Evolutionary conservation across 768 basidiomycete genomes (phyloP), one percentile per base, ranked within the genome.

Genomic region (Tephrocybe sp.): DNA sequence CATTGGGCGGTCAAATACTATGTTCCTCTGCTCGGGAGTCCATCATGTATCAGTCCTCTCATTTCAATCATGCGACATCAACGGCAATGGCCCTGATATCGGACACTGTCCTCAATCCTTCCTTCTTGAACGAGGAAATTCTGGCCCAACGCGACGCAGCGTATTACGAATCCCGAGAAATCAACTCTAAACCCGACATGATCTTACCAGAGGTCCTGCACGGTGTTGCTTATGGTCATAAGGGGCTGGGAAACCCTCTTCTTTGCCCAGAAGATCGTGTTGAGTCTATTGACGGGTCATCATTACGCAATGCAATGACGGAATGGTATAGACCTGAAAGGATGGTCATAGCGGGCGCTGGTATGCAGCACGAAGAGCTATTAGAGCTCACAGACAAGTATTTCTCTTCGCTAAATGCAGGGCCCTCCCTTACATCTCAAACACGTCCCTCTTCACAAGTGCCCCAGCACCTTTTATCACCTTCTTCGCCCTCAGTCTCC

Each of bases 1-100:
- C 78, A 3, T 77, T 96, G 27, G 95, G 96, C 32, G 92, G 93
- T 13, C 92, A 96, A 70, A 93, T 98, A 51, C 77, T 88, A 68
- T 93, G 89, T 62, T 86, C 92, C 15, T 90, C 92, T 15, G 87
- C 92, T 2, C 79, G 97, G 38, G 97, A 99, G 66, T 82, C 92
- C 18, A 93, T 98, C 63, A 92, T 97, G 89, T 99, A 98, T 65
- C 97, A 98, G 69, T 96, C 96, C 9, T 92, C 93, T 31, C 89
- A 96, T 65, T 95, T 94, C 62, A 84, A 92, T 57, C 74, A 83
- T 53, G 84, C 83, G 32, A 91, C 94, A 2, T 83, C 89, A 1
- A 75, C 84, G 6, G 92, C 93, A 9, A 65, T 99, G 42, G 87
- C 88, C 22, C 80, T 98, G 54, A 91, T 99, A 52, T 82, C 95